Base-by-base conservation (phyloP, 805 yeast species). In the Candida coquimbonensis region DNA sequence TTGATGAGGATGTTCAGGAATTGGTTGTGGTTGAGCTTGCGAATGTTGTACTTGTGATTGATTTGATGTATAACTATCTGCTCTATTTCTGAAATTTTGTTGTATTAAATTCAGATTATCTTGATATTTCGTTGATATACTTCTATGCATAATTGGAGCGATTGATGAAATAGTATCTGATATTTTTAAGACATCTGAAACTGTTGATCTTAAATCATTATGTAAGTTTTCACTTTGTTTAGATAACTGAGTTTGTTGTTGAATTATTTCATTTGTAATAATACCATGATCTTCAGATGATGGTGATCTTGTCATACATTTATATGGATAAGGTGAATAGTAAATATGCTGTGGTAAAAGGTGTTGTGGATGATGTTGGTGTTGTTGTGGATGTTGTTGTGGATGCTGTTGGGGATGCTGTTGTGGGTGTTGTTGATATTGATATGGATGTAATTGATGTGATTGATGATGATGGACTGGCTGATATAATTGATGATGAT, bases 121-220 rank as follows among this genome's bases (percentile, higher is more conserved):
- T 16, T 43, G 33, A 39, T 48, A 52, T 17, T 45, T 47, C 1
- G 39, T 5, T 47, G 51, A 13, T 40, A 43, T 7, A 27, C 46
- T 38, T 34, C 19, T 12, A n/a, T 47, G 40, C 14, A 55, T 37
- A 0, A 48, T 49, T 8, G 61, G 64, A 3, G 53, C 57, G n/a
- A 59, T 44, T 33, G 53, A 55, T 0, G 63, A 63, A 6, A 54
- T 43, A 12, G 51, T 45, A 25, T 55, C 63, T 16, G 59, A 48
- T 21, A 59, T 51, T 38, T 42, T 53, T 14, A 57, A 16, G 1
- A 55, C 56, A 46, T 60, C 64, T 5, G 49, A 42, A 13, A 44
- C 46, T 1, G 59, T 52, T 3, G 56, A 49, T 16, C 54, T 42
- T 4, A 57, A 40, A n/a, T 53, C 52, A 33, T 50, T 50, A 19